A percentile compares a stretch with the other conserved stretches of the same genome.
phyloP scores from a whole-genome alignment of 768 basidiomycete species.

The Tylopilus felleus region DNA sequence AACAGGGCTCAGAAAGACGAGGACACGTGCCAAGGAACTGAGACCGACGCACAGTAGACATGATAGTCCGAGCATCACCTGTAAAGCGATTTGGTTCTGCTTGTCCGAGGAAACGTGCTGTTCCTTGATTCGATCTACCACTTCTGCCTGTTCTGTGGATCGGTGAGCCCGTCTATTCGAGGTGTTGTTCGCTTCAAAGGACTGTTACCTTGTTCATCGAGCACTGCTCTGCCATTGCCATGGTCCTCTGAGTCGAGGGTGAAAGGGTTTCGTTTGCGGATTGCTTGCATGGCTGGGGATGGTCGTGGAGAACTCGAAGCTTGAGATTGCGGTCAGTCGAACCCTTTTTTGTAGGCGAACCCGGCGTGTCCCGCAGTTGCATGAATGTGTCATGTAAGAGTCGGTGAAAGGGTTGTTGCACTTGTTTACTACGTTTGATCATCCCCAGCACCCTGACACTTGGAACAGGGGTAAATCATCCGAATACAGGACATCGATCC shows the following conservation, averaged over 20 bases:
- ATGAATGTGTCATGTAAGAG: background rate
- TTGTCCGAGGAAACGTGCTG: constrained; percentile 42
- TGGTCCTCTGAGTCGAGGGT: constrained; percentile 33
- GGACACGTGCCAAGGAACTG: background rate
- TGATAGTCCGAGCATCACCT: constrained; percentile 43
- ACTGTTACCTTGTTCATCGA: constrained; percentile 53
- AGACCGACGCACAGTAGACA: constrained; percentile 42
- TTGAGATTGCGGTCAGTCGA: background rate
- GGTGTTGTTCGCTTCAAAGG: background rate
- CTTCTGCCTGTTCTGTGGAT: constrained; percentile 55
- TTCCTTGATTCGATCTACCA: constrained; percentile 48
- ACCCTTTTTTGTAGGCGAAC: constrained; percentile 10
- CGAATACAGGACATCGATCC: background rate
- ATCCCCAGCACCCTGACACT: background rate
- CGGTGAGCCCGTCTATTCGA: background rate
- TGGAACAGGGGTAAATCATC: constrained; percentile 13
- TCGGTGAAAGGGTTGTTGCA: background rate
- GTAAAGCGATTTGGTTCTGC: constrained; percentile 39
- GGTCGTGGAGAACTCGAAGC: background rate
- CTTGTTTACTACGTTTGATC: constrained; percentile 1
- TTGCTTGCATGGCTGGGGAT: constrained; percentile 22
- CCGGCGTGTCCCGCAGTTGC: background rate
- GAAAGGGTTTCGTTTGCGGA: constrained; percentile 49
- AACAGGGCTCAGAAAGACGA: constrained; percentile 7
- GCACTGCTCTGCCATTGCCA: constrained; percentile 30